Percentiles rank a stretch among this genome's conserved stretches.
Evolutionary conservation across 164 flowering plant species (phyloP).

Genomic region (Stephania japonica): DNA sequence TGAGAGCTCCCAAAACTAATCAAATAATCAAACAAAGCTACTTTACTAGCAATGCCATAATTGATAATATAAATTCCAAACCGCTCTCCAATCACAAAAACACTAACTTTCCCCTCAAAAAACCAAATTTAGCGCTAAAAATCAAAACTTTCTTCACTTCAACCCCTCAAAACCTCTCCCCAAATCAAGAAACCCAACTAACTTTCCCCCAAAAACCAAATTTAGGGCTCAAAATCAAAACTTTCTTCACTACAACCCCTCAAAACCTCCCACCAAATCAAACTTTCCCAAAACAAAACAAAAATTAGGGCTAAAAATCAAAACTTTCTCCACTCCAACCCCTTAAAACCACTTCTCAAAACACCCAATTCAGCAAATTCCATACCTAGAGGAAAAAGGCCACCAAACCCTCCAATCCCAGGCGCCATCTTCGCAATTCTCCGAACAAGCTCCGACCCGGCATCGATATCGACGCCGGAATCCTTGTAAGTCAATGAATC

Average conservation of each 20-base stretch:
- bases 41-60: no score
- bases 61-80: no score
- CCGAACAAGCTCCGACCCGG: slow-evolving; percentile 85
- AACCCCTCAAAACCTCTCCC: no score
- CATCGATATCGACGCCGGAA: slow-evolving; percentile 97
- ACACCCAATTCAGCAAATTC: background rate
- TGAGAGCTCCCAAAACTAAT: no score
- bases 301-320: slow-evolving; percentile 7
- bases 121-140: no score
- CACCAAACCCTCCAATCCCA: slow-evolving; percentile 94
- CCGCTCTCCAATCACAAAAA: background rate
- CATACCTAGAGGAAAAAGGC: slow-evolving; percentile 78
- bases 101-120: no score
- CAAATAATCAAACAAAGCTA: no score
- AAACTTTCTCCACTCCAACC: background rate
- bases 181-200: no score
- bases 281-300: background rate
- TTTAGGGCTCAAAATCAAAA: slow-evolving; percentile 5
- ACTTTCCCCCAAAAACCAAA: no score
- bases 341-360: background rate
- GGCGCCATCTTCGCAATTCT: slow-evolving; percentile 94
- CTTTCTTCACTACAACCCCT: background rate
- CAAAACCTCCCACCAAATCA: background rate
- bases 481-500: slow-evolving; percentile 65
- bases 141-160: no score